phyloP scores from a whole-genome alignment of 768 basidiomycete species.

The Mycena rebaudengoi region DNA sequence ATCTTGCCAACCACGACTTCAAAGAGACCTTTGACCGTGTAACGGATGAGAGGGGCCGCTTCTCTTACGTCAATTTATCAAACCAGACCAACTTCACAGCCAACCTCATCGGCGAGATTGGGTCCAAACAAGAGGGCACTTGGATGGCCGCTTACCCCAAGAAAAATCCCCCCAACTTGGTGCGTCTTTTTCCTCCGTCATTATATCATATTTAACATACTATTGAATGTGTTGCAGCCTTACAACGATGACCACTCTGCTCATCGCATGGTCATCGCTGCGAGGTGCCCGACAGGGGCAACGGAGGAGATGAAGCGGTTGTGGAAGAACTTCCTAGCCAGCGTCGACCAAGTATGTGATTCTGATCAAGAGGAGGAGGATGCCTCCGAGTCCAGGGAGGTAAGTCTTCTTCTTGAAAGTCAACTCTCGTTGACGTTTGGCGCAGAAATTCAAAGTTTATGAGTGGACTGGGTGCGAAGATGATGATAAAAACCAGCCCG shows the following conservation, averaged over 20 bases:
- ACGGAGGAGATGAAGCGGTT: not conserved
- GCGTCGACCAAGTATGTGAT: not conserved
- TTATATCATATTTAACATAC: not conserved
- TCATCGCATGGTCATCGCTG: not conserved
- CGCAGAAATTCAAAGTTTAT: not conserved
- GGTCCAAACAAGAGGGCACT: not conserved
- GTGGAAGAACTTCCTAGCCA: not conserved
- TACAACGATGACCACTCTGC: not conserved
- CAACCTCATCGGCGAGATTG: conserved; percentile 1
- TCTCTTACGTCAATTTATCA: not conserved
- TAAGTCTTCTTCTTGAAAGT: not conserved
- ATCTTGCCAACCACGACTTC: not conserved
- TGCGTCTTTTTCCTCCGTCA: not conserved
- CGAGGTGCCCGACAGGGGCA: not conserved
- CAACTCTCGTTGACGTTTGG: not conserved
- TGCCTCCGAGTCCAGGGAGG: not conserved
- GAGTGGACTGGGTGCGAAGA: not conserved
- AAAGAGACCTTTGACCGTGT: not conserved
- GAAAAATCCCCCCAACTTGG: not conserved
- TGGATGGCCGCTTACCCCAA: not conserved
- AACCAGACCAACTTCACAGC: not conserved
- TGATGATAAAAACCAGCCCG: not conserved
- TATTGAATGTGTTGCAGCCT: not conserved
- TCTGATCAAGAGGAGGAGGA: not conserved
- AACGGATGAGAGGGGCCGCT: not conserved